Evolutionary conservation across 1,284 basidiomycete genomes (phyloP).

Genomic region (Athelia sp.): DNA sequence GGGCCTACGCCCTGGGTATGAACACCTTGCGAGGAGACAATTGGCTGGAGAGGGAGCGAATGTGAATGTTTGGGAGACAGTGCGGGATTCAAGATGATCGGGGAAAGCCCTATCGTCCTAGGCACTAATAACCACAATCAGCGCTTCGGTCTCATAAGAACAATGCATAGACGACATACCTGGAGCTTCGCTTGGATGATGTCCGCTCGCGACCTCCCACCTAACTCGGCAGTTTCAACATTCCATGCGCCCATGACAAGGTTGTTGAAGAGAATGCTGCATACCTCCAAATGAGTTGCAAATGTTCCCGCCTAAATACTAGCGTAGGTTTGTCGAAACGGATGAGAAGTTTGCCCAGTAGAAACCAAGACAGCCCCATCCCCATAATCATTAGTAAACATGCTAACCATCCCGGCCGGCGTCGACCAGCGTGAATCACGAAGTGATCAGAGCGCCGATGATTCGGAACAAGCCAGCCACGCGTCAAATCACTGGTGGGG

Average conservation of each 20-base stretch:
- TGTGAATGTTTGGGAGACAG: slow-evolving; percentile 25
- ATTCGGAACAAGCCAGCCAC: too few species aligned
- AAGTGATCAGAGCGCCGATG: too few species aligned
- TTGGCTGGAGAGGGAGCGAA: slow-evolving; percentile 39
- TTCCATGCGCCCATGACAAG: too few species aligned
- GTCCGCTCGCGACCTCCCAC: slow-evolving; percentile 89
- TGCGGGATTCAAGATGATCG: background rate
- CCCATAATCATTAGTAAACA: too few species aligned
- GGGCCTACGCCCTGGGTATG: slow-evolving; percentile 66
- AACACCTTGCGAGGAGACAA: slow-evolving; percentile 36
- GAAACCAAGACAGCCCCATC: too few species aligned
- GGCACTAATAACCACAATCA: background rate
- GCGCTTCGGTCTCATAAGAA: background rate
- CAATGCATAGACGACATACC: slow-evolving; percentile 43
- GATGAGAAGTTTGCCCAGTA: background rate
- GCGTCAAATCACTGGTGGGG: too few species aligned
- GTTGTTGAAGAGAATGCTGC: background rate
- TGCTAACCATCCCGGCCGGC: too few species aligned
- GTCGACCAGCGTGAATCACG: too few species aligned
- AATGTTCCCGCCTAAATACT: slow-evolving; percentile 70
- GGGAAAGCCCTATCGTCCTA: slow-evolving; percentile 16
- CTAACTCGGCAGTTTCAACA: too few species aligned
- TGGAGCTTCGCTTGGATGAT: slow-evolving; percentile 77
- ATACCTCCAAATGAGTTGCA: slow-evolving; percentile 78
- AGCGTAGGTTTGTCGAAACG: slow-evolving; percentile 61